Evolutionary conservation across 257 asterid species (phyloP).

Genomic region (Gentiana straminea): DNA sequence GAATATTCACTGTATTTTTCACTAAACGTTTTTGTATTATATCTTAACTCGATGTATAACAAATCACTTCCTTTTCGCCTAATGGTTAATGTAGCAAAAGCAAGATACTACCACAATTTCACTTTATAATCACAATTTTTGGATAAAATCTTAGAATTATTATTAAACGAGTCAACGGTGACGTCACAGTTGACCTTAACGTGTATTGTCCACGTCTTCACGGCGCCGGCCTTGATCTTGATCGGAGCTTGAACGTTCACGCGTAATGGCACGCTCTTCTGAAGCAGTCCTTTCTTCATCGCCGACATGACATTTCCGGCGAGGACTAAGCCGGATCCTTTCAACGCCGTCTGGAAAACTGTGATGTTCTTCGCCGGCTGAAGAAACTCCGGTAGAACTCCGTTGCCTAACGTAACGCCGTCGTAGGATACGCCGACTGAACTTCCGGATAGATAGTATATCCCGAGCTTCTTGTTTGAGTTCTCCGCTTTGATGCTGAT

Average conservation of each 20-base stretch:
- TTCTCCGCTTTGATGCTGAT: conserved; percentile 57
- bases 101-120: conserved; percentile 43
- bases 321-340: conserved; percentile 38
- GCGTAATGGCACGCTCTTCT: conserved; percentile 41
- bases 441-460: conserved; percentile 37
- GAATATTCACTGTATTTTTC: too few relatives aligned
- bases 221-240: conserved; percentile 55
- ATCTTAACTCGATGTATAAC: too few relatives aligned
- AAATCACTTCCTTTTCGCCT: too few relatives aligned
- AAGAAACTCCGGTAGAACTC: conserved; percentile 49
- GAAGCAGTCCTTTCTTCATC: conserved; percentile 26
- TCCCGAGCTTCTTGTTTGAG: conserved; percentile 63
- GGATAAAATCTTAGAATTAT: conserved; percentile 37
- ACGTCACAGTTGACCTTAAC: conserved; percentile 60
- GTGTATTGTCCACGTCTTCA: conserved; percentile 58
- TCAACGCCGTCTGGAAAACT: conserved; percentile 28
- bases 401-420: conserved; percentile 39
- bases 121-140: conserved; percentile 49
- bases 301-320: conserved; percentile 30
- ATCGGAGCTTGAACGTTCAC: conserved; percentile 46
- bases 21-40: too few relatives aligned
- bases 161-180: conserved; percentile 34
- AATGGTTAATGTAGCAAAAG: too few relatives aligned
- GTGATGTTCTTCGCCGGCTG: conserved; percentile 70
- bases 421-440: conserved; percentile 27